Percentiles rank a stretch among this genome's conserved stretches.
Evolutionary conservation across 768 basidiomycete genomes (phyloP).

Genomic region (Macrolepiota dolichaula): DNA sequence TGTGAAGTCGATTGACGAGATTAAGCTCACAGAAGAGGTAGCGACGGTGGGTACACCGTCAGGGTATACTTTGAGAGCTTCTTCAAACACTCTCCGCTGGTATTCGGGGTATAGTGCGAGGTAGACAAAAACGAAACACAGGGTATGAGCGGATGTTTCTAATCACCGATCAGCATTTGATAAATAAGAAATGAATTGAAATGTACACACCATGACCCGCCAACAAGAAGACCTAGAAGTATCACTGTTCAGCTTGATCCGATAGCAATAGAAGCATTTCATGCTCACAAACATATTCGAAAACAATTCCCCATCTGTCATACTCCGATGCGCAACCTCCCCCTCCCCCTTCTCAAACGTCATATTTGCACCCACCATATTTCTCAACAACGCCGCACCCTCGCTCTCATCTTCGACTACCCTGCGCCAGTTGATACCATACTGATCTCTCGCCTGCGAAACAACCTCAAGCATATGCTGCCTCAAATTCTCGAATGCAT

Average conservation of each 20-base stretch:
- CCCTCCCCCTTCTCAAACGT: constrained; percentile 20
- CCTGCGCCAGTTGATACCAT: constrained; percentile 9
- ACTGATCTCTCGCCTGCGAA: constrained; percentile 31
- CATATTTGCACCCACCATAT: constrained; percentile 48
- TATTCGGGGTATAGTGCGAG: constrained; percentile 49
- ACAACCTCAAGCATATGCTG: constrained; percentile 40
- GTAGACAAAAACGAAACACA: constrained; percentile 38
- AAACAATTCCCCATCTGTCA: constrained; percentile 43
- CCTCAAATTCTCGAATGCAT: constrained; percentile 33
- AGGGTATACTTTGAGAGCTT: constrained; percentile 38
- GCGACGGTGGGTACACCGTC: constrained; percentile 23
- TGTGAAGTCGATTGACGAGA: background rate
- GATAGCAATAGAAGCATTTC: background rate
- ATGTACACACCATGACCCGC: constrained; percentile 47
- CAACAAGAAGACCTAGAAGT: constrained; percentile 37
- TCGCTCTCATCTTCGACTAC: constrained; percentile 18
- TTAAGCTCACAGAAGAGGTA: constrained; percentile 24
- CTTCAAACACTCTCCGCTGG: constrained; percentile 43
- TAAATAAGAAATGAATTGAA: background rate
- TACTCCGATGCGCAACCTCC: constrained; percentile 20
- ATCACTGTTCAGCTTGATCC: background rate
- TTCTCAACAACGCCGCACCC: constrained; percentile 38
- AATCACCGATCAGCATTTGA: background rate
- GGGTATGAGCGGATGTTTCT: constrained; percentile 48
- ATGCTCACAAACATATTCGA: constrained; percentile 45